Evolutionary conservation across 352 stramenopile species (phyloP).

Genomic region (Pythium plurisporium): DNA sequence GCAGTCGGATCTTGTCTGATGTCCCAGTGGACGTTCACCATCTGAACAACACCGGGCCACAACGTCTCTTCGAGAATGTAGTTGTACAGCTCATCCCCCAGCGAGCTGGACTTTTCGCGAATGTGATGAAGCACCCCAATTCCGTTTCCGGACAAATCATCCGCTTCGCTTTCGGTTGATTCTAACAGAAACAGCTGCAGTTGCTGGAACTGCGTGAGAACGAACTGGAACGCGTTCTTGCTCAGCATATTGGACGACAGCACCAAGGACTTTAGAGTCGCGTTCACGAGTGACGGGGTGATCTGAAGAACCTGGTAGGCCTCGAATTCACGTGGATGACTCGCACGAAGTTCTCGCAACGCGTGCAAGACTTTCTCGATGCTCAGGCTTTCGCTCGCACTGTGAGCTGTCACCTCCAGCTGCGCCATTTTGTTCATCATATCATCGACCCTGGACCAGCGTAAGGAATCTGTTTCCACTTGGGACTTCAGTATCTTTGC

Average conservation of each 20-base stretch:
- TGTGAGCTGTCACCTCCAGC: slow-evolving; percentile 28
- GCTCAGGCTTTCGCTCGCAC: slow-evolving; percentile 18
- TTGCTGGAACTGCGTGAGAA: slow-evolving; percentile 46
- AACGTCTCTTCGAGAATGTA: slow-evolving; percentile 71
- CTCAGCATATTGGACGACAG: slow-evolving; percentile 38
- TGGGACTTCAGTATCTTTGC: slow-evolving; percentile 55
- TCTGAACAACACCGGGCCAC: slow-evolving; percentile 64
- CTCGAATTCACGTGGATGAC: slow-evolving; percentile 68
- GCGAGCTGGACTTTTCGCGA: slow-evolving; percentile 48
- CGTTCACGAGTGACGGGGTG: slow-evolving; percentile 60
- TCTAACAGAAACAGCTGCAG: slow-evolving; percentile 64
- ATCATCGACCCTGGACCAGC: slow-evolving; percentile 40
- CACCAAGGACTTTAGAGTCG: slow-evolving; percentile 49
- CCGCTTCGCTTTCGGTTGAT: slow-evolving; percentile 17
- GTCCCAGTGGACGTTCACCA: slow-evolving; percentile 64
- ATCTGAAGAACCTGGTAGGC: slow-evolving; percentile 68
- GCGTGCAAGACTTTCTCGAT: slow-evolving; percentile 39
- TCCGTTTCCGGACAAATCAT: background rate
- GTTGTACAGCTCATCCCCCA: slow-evolving; percentile 72
- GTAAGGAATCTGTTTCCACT: slow-evolving; percentile 51
- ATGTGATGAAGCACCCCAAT: slow-evolving; percentile 57
- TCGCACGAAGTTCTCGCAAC: slow-evolving; percentile 37
- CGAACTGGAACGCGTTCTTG: slow-evolving; percentile 13
- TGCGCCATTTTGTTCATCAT: slow-evolving; percentile 43
- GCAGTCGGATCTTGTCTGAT: slow-evolving; percentile 28